Conservation (phyloP, 2,329 filamentous ascomycete species). For the Botrytis elliptica region DNA sequence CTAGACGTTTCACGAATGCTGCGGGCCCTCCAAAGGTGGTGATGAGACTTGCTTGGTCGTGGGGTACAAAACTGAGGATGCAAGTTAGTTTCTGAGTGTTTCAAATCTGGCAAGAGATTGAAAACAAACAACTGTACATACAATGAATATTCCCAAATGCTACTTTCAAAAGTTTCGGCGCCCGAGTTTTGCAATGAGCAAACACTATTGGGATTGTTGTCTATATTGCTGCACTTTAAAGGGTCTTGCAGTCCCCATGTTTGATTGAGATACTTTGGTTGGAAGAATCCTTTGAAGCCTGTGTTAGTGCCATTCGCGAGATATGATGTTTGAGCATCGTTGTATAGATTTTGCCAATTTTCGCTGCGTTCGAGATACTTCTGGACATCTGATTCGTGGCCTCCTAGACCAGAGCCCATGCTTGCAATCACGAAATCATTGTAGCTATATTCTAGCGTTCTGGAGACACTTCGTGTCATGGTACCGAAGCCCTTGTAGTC, state of each 20-base stretch:
- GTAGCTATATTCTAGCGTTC: constrained; percentile 75
- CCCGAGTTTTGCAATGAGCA: constrained; percentile 36
- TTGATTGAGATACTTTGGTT: constrained; percentile 64
- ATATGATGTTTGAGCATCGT: constrained; percentile 52
- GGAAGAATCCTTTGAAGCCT: constrained; percentile 67
- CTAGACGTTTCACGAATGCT: constrained; percentile 57
- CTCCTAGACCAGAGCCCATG: constrained; percentile 58
- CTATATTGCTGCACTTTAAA: constrained; percentile 55
- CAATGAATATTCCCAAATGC: constrained; percentile 65
- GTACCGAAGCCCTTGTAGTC: constrained; percentile 65
- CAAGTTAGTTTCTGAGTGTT: neutral
- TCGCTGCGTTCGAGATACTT: constrained; percentile 30
- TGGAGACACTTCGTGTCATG: constrained; percentile 66
- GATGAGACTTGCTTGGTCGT: constrained; percentile 57
- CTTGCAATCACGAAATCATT: constrained; percentile 68
- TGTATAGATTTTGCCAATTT: constrained; percentile 64
- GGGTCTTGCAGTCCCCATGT: constrained; percentile 70
- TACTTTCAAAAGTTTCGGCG: constrained; percentile 69
- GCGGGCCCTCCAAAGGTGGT: constrained; percentile 58
- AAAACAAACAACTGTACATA: constrained; percentile 19
- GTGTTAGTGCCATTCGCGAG: constrained; percentile 55
- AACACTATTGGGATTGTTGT: constrained; percentile 31
- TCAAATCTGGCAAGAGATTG: neutral
- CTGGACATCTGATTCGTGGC: constrained; percentile 49
- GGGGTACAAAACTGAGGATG: constrained; percentile 41